Base-by-base conservation (phyloP, 306 rosid genomes). In the Cucurbita ficifolia region DNA sequence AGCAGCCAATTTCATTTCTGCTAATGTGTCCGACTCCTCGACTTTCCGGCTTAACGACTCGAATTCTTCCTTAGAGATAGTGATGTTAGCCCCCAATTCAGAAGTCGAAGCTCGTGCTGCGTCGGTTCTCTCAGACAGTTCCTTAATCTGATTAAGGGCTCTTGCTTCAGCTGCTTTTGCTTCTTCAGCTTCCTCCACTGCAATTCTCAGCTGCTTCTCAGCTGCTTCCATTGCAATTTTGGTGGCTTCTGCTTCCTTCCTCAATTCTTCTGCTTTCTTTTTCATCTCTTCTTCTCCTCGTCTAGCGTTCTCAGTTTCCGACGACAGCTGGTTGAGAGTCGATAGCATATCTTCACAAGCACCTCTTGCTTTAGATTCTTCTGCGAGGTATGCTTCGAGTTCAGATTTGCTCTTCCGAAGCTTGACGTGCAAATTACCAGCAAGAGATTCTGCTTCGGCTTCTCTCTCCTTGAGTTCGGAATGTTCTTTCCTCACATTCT, bases 1-100 rank as follows among this genome's bases (percentile, higher is more conserved):
- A 53, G 99, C 99, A 67, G 91, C 99, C 63, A 95, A 90, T 82
- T 87, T 91, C 99, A 95, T 91, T 76, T 88, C 93, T 4, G 99
- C 85, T 79, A 95, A 83, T 55, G 83, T 85, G 77, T 89, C 90
- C 1, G 96, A 89, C 82, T 91, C 97, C 82, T 87, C 97, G 72
- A 95, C 96, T 81, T 91, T 95, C 46, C 82, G 86, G 76, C 92
- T 89, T 70, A 91, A 76, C 0, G 99, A 89, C 76, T 91, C 92
- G 5, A 79, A 88, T 80, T 95, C 99, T 33, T 95, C 97, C 75
- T 51, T 86, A 0, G 99, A 95, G 70, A 95, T 76, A 14, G 96
- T 88, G 79, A 95, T 95, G 18, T 80, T 78, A 58, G 89, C 87
- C 63, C 85, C 97, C 14, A 87, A 85, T 77, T 89, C 97, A 6